These are phyloP conservation scores for Typha latifolia DNA, from an alignment of 176 grass and related monocot genomes.

Conservation along the genomic window DNA sequence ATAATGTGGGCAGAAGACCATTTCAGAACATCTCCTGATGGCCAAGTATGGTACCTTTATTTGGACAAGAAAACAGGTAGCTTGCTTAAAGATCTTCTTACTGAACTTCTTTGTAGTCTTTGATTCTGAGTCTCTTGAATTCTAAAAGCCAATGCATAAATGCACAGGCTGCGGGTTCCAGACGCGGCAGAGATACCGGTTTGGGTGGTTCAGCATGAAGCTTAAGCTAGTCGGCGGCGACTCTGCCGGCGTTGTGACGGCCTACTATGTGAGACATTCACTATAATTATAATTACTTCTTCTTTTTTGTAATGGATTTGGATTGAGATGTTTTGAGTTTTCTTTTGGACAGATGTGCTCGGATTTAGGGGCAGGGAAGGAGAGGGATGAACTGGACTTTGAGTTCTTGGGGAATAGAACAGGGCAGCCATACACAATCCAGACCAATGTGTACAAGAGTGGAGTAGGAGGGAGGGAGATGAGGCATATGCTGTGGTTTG, in stretches of 20 bases:
- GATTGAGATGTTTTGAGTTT: neutral
- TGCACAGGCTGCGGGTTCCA: slow-evolving; percentile 78
- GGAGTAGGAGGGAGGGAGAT: slow-evolving; percentile 86
- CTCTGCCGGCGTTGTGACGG: slow-evolving; percentile 92
- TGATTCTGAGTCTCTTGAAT: neutral
- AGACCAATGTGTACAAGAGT: slow-evolving; percentile 90
- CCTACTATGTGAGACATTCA: slow-evolving; percentile 56
- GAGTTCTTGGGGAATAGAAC: slow-evolving; percentile 98
- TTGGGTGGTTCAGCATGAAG: slow-evolving; percentile 99
- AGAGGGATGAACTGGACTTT: slow-evolving; percentile 87
- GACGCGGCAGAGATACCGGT: slow-evolving; percentile 62
- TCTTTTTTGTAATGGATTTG: neutral
- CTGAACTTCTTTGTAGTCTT: too few relatives aligned
- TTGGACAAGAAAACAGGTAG: slow-evolving; percentile 82
- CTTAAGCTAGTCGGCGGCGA: slow-evolving; percentile 90
- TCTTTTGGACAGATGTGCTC: slow-evolving; percentile 75
- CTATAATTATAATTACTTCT: neutral
- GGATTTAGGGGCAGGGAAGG: slow-evolving; percentile 56
- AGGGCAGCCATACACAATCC: slow-evolving; percentile 85
- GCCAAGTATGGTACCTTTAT: slow-evolving; percentile 91
- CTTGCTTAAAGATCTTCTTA: neutral
- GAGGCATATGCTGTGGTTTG: slow-evolving; percentile 95
- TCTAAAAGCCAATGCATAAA: neutral
- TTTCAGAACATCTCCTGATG: slow-evolving; percentile 79
- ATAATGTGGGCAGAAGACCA: slow-evolving; percentile 81